phyloP scores from a whole-genome alignment of 2,329 filamentous ascomycete species.

The Tolypocladium album region DNA sequence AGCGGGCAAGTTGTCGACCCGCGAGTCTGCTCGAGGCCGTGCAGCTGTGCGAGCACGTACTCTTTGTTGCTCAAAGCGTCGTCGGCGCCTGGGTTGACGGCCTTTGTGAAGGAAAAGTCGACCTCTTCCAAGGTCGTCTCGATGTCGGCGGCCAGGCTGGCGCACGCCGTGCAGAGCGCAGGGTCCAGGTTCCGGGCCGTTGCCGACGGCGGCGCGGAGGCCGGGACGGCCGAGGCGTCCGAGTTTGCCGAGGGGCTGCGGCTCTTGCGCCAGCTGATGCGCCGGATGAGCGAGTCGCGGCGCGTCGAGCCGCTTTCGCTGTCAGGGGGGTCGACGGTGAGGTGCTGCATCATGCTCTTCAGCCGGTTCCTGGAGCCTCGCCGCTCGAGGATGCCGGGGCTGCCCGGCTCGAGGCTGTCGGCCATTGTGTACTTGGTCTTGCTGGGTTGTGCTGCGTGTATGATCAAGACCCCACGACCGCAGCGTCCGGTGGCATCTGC shows the following conservation, averaged over 20 bases:
- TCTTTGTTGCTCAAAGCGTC: constrained; percentile 21
- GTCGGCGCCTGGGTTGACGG: constrained; percentile 15
- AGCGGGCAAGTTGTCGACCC: constrained; percentile 22
- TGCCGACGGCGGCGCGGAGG: constrained; percentile 2
- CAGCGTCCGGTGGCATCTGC: not conserved
- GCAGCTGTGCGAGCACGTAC: constrained; percentile 15
- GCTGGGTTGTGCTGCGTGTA: not conserved
- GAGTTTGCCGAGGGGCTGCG: constrained; percentile 24
- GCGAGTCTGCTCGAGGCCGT: constrained; percentile 19
- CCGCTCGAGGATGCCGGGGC: constrained; percentile 14
- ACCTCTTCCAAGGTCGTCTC: constrained; percentile 20
- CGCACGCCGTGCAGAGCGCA: constrained; percentile 18
- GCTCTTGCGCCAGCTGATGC: constrained; percentile 23
- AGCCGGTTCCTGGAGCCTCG: constrained; percentile 23
- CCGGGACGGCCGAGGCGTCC: constrained; percentile 9
- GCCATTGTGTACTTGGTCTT: constrained; percentile 11
- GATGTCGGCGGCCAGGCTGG: constrained; percentile 21
- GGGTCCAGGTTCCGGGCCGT: constrained; percentile 16
- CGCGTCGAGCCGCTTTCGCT: constrained; percentile 15
- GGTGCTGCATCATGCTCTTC: constrained; percentile 25
- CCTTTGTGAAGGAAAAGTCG: constrained; percentile 16
- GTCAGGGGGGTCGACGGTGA: constrained; percentile 21
- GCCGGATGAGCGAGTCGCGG: constrained; percentile 22
- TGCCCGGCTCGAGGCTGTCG: constrained; percentile 15
- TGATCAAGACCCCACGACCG: not conserved